Conservation (phyloP, 352 stramenopile species). For the Thalassiosira exigua region DNA sequence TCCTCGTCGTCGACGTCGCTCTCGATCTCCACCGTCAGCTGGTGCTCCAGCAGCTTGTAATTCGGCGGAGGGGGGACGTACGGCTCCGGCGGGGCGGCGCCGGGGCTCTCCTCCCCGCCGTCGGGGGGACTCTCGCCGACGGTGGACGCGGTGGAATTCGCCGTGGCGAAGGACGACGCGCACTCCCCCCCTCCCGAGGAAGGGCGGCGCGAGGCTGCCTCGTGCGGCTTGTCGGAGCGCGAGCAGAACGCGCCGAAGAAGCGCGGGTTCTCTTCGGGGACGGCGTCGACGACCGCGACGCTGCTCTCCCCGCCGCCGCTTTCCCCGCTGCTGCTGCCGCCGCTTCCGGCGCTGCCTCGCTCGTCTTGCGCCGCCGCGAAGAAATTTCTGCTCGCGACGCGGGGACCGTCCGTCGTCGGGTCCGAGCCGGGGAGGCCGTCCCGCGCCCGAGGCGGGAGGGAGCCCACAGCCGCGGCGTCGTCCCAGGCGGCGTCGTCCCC, state of each 20-base stretch:
- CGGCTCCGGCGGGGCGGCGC: background rate
- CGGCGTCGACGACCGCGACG: slow-evolving; percentile 11
- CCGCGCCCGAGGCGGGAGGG: too few relatives aligned
- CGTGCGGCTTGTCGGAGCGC: background rate
- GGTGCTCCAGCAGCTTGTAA: background rate
- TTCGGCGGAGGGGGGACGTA: slow-evolving; percentile 6
- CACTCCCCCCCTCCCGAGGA: too few relatives aligned
- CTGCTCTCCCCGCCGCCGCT: background rate
- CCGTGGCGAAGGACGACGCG: background rate
- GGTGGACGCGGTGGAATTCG: too few relatives aligned
- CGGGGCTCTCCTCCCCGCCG: too few relatives aligned
- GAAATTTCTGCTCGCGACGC: background rate
- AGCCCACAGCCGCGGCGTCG: too few relatives aligned
- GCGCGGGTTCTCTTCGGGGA: slow-evolving; percentile 2
- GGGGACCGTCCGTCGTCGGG: too few relatives aligned
- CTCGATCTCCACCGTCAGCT: slow-evolving; percentile 7
- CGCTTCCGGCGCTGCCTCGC: background rate
- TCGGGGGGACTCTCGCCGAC: too few relatives aligned
- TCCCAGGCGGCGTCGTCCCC: too few relatives aligned
- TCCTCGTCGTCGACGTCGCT: slow-evolving; percentile 22
- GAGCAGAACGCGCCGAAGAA: background rate
- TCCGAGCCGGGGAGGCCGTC: too few relatives aligned
- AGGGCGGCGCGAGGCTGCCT: too few relatives aligned
- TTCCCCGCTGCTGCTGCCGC: too few relatives aligned
- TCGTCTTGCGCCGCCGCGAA: background rate